A percentile compares a stretch with the other conserved stretches of the same genome.
Evolutionary conservation across 78 protist genomes (phyloP).

Genomic region (Polysphondylium violaceum): DNA sequence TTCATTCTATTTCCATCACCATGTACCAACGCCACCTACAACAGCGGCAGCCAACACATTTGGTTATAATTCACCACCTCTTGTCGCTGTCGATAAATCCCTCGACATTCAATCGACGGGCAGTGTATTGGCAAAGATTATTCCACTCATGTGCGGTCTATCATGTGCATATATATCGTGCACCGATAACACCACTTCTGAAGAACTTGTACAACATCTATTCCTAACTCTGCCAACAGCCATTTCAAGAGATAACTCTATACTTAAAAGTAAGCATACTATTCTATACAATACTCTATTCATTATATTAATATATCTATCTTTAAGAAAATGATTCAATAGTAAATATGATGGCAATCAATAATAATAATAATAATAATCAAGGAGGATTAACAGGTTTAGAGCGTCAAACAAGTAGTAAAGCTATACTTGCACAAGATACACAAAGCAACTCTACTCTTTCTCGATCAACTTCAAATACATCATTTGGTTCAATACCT

Average conservation of each 20-base stretch:
- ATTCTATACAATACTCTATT: background rate
- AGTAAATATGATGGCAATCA: too few relatives aligned
- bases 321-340: too few relatives aligned
- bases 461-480: conserved; percentile 29
- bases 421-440: background rate
- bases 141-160: conserved; percentile 64
- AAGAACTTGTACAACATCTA: conserved; percentile 62
- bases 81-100: too few relatives aligned
- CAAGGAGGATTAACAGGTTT: background rate
- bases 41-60: conserved; percentile 17
- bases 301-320: too few relatives aligned
- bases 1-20: background rate
- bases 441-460: background rate
- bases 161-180: conserved; percentile 54
- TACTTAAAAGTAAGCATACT: background rate
- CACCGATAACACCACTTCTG: conserved; percentile 40
- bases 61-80: too few relatives aligned
- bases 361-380: background rate
- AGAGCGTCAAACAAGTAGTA: conserved; percentile 6
- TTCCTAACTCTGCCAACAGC: conserved; percentile 26
- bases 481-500: background rate
- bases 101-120: too few relatives aligned
- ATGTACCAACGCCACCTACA: background rate
- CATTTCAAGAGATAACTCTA: background rate
- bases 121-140: background rate